Base-by-base conservation (phyloP, 2,329 filamentous ascomycete genomes). In the Trichoderma oligosporum region DNA sequence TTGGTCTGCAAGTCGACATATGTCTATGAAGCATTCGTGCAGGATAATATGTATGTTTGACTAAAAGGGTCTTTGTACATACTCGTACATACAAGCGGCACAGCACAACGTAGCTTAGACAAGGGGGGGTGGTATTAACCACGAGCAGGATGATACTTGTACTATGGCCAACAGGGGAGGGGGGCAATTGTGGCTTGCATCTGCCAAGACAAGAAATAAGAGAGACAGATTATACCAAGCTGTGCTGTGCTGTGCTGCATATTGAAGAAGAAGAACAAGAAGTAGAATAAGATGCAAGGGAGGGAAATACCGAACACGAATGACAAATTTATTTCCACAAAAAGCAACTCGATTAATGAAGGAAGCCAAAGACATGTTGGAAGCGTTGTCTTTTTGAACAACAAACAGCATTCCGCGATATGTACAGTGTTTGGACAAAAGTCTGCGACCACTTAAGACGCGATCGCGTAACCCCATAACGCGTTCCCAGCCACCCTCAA, bases 41-140 rank as follows among this genome's bases (percentile, higher is more conserved):
- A 54, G 31, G 18, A 35, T 42, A 25, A 33, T 41, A 36, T 54
- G 49, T 39, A 54, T 20, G 51, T 36, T 29, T 54, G n/a, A 31
- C 44, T 31, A 25, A 54, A 54, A 54, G n/a, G 16, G 39, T 38
- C 39, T n/a, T 35, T 20, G 22, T 45, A 25, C 31, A 45, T 44
- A 31, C 29, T 35, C 16, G 22, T 45, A 25, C 31, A 45, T 44
- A 31, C 29, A 53, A 31, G 27, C 49, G 38, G 39, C 29, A 16
- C 39, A 25, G 22, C 46, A n/a, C 24, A 38, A n/a, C 4, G 33
- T 20, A 35, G 18, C 29, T 47, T 5, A 4, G 31, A 24, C 27
- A 20, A 25, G 38, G 27, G 27, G 39, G 49, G 49, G 31, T 20
- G 20, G 20, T 24, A 25, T 44, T 44, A 53, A 25, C 20, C 38